These are phyloP conservation scores for Yarrowia deformans DNA, from an alignment of 805 yeast species.

Conservation along the genomic window DNA sequence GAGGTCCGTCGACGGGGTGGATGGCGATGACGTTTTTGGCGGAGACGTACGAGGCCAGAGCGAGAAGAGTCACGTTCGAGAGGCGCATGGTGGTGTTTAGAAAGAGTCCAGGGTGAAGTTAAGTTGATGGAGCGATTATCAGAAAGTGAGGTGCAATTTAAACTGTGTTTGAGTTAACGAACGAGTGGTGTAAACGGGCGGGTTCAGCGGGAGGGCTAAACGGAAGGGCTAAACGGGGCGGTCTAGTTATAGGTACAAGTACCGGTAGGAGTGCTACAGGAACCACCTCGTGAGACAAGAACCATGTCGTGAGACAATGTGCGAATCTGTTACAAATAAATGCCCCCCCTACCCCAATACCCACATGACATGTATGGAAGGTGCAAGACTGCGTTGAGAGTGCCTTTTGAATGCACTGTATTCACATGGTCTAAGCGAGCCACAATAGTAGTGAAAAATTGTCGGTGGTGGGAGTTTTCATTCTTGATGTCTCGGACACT, in stretches of 20 bases:
- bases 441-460: not conserved
- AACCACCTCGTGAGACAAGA: not conserved
- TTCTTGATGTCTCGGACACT: too few species aligned
- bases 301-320: too few species aligned
- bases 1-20: constrained; percentile 27
- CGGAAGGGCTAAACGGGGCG: too few species aligned
- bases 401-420: not conserved
- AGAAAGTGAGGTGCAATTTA: constrained; percentile 21
- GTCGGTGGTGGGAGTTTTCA: too few species aligned
- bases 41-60: constrained; percentile 21
- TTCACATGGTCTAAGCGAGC: constrained; percentile 25
- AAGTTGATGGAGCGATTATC: constrained; percentile 4
- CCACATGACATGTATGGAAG: not conserved
- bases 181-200: not conserved
- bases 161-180: constrained; percentile 5
- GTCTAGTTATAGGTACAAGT: too few species aligned
- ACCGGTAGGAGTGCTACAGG: too few species aligned
- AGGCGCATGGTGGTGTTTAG: constrained; percentile 10
- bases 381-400: constrained; percentile 4
- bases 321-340: not conserved
- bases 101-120: not conserved
- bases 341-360: not conserved
- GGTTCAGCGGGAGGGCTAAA: too few species aligned
- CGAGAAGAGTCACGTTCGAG: not conserved
- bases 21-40: constrained; percentile 28